Percentiles rank a stretch among this genome's conserved stretches.
Conservation (phyloP, 768 basidiomycete genomes). For the Sistotremastrum suecicum region DNA sequence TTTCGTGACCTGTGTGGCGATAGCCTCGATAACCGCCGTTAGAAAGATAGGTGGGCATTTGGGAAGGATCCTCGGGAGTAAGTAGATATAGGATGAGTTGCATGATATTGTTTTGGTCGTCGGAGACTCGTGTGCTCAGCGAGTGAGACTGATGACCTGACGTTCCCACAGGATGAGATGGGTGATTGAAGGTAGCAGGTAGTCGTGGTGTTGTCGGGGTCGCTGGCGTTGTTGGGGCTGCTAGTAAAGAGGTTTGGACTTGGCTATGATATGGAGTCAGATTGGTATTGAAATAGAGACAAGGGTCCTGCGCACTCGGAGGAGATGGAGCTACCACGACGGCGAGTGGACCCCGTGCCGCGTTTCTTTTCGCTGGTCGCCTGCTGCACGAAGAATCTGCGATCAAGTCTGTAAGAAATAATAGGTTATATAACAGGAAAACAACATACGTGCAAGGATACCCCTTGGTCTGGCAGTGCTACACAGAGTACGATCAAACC, state of each 20-base stretch:
- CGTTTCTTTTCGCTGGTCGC: slow-evolving; percentile 79
- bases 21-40: slow-evolving; percentile 6
- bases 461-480: slow-evolving; percentile 82
- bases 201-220: slow-evolving; percentile 56
- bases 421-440: background rate
- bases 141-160: too few relatives aligned
- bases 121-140: too few relatives aligned
- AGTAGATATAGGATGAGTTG: too few relatives aligned
- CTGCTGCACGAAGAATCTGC: slow-evolving; percentile 69
- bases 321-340: slow-evolving; percentile 17
- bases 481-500: slow-evolving; percentile 10
- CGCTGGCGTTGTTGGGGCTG: slow-evolving; percentile 16
- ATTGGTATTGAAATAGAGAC: too few relatives aligned
- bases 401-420: background rate
- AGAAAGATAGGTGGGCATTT: background rate
- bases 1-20: slow-evolving; percentile 17
- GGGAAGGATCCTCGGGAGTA: background rate
- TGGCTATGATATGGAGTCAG: too few relatives aligned
- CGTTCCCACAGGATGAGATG: too few relatives aligned
- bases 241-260: slow-evolving; percentile 1
- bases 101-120: too few relatives aligned
- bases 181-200: slow-evolving; percentile 8
- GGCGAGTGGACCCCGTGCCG: slow-evolving; percentile 35
- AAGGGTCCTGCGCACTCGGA: background rate
- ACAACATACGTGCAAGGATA: slow-evolving; percentile 79